Evolutionary conservation across 371 early-diverging fungal genomes (phyloP), one percentile per base, ranked within the genome.

Genomic region (Circinella umbellata): DNA sequence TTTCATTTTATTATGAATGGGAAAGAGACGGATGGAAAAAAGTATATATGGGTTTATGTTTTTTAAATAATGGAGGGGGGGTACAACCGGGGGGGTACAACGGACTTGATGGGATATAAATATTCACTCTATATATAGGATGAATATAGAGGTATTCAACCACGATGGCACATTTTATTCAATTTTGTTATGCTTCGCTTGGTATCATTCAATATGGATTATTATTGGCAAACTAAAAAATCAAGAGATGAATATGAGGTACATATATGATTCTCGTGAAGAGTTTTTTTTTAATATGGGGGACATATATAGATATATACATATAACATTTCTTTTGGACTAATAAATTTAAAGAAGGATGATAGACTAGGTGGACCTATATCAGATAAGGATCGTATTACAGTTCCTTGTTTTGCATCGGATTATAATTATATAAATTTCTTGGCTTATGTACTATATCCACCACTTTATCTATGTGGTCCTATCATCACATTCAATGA

Each of bases 401-500:
- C 80, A 42, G 69, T 68, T 5, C 83, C 93, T 10, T 80, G 85
- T 36, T 70, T 77, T 27, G 66, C 66, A 3, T 71, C 78, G 8
- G 94, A 95, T 57, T 98, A 95, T 80, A 90, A 82, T 67, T 86
- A 92, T 63, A 62, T 80, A 57, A 83, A 92, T 71, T 98, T 93
- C 72, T 76, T 94, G 65, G 84, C 91, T 0, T 98, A 95, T 76
- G 72, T 92, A 13, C 70, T 95, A 11, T 98, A 98, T 69, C 88
- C 92, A 2, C 99, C 99, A 1, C 84, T 98, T 42, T 96, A 93
- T 68, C 77, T 97, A 46, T 96, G 98, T 36, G 99, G 99, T 0
- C 99, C 99, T 9, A 96, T 98, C 62, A 91, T 97, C 69, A 92
- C 96, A 0, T 98, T 90, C 80, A 98, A 98, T 78, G 91, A 94